Percentiles rank a stretch among this genome's conserved stretches.
These are phyloP conservation scores for Prunus mume DNA, from an alignment of 306 rosid species.

Conservation along the genomic window DNA sequence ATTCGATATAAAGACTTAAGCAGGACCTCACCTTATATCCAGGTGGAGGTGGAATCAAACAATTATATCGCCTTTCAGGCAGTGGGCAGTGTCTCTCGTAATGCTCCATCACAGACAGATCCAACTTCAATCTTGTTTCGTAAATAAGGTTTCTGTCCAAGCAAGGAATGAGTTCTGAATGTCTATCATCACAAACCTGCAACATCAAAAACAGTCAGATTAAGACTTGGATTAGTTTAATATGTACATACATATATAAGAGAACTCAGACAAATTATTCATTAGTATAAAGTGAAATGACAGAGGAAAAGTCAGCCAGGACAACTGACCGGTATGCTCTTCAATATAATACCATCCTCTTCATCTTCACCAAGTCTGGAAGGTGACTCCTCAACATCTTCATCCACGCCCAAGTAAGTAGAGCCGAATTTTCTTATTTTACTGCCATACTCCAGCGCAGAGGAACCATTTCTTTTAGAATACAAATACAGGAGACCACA, in stretches of 20 bases:
- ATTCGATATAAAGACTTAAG: not conserved
- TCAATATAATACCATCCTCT: constrained; percentile 48
- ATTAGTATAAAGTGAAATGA: not conserved
- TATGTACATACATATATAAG: not conserved
- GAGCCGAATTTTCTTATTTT: constrained; percentile 72
- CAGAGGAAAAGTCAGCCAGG: not conserved
- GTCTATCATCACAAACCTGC: constrained; percentile 95
- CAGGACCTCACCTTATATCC: constrained; percentile 73
- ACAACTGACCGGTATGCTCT: constrained; percentile 83
- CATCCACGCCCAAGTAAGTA: constrained; percentile 74
- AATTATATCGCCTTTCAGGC: constrained; percentile 85
- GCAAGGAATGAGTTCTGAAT: constrained; percentile 95
- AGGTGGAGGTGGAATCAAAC: constrained; percentile 95
- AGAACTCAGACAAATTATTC: not conserved
- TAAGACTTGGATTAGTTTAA: not conserved
- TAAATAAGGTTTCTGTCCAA: constrained; percentile 93
- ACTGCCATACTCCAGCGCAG: constrained; percentile 74
- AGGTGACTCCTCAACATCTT: constrained; percentile 63
- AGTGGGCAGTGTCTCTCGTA: constrained; percentile 97
- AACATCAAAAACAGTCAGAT: constrained; percentile 24
- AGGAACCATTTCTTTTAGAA: constrained; percentile 52
- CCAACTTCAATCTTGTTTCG: constrained; percentile 91
- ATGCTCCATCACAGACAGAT: constrained; percentile 93
- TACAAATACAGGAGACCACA: constrained; percentile 72
- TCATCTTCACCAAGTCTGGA: constrained; percentile 55